Conservation (phyloP, 257 asterid species). For the Solanum ossicruentum region DNA sequence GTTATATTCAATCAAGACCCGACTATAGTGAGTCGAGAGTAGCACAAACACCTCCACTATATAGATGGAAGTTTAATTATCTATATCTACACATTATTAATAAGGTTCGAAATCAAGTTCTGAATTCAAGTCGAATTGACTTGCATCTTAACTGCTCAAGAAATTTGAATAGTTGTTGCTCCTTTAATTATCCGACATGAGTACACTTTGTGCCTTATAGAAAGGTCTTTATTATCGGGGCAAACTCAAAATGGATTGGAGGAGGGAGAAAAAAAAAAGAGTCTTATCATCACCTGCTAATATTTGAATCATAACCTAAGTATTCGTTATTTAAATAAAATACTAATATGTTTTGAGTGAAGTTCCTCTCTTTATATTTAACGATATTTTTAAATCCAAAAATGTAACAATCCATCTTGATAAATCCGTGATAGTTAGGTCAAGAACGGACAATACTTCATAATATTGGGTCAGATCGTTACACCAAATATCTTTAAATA, state of each 20-base stretch:
- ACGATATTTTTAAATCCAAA: background rate
- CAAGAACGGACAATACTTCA: no score
- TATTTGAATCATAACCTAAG: background rate
- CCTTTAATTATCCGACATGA: fast-evolving
- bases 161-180: background rate
- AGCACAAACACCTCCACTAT: background rate
- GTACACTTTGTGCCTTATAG: background rate
- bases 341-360: background rate
- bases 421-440: no score
- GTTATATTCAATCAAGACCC: fast-evolving
- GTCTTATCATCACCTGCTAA: background rate
- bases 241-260: background rate
- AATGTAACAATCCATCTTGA: no score
- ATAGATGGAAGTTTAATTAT: fast-evolving
- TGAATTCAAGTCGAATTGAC: background rate
- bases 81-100: background rate
- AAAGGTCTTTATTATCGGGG: background rate
- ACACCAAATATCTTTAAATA: background rate
- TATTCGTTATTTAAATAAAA: background rate
- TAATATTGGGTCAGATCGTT: no score
- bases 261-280: fast-evolving
- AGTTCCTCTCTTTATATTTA: background rate
- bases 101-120: background rate
- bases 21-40: background rate
- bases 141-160: background rate